Evolutionary conservation across 2,329 filamentous ascomycete species (phyloP).

Genomic region (Aspergillus fischeri): DNA sequence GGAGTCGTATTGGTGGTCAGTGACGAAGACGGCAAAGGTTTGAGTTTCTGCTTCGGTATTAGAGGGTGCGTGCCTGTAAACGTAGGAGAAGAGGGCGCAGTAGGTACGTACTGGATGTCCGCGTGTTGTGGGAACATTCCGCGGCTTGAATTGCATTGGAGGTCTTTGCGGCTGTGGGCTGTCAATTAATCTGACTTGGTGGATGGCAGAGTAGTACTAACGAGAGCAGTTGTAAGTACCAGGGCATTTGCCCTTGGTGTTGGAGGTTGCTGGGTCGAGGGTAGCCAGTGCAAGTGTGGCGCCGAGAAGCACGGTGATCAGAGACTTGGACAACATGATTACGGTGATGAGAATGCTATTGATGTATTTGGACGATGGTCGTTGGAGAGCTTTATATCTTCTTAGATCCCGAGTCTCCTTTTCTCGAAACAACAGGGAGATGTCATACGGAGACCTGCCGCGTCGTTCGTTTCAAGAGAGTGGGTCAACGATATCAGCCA

Average conservation of each 20-base stretch:
- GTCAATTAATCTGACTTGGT: background rate
- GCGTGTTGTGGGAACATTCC: conserved; percentile 39
- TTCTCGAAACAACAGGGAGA: conserved; percentile 3
- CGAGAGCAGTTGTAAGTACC: conserved; percentile 25
- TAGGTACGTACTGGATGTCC: conserved; percentile 18
- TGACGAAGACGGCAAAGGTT: conserved; percentile 37
- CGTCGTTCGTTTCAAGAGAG: background rate
- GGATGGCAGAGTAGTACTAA: conserved; percentile 4
- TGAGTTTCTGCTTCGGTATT: conserved; percentile 16
- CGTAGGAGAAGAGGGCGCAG: no score
- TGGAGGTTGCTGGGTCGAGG: conserved; percentile 31
- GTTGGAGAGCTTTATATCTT: conserved; percentile 31
- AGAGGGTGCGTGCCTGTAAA: background rate
- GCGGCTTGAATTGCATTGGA: conserved; percentile 38
- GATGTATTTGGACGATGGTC: background rate
- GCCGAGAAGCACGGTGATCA: conserved; percentile 11
- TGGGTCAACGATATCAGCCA: background rate
- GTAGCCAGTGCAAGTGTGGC: conserved; percentile 22
- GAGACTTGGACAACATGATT: background rate
- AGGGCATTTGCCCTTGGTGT: conserved; percentile 35
- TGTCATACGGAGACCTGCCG: conserved; percentile 11
- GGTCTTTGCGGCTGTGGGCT: conserved; percentile 25
- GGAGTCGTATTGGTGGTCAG: conserved; percentile 45
- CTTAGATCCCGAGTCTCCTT: conserved; percentile 23
- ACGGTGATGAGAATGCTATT: background rate